Evolutionary conservation across 768 basidiomycete genomes (phyloP).

Genomic region (Suillus americanus): DNA sequence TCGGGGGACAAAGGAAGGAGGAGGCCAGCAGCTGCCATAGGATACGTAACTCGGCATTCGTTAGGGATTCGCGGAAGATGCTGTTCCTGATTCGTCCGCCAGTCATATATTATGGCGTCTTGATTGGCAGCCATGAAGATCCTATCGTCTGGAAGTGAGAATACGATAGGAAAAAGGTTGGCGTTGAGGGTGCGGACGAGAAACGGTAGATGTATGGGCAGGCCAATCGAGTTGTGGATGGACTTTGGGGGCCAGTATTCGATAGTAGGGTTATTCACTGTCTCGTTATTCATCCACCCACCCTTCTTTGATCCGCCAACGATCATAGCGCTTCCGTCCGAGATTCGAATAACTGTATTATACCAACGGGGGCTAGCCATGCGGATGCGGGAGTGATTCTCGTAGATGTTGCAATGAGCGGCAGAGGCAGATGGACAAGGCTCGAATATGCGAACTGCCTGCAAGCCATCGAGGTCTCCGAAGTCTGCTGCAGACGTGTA

Average conservation of each 20-base stretch:
- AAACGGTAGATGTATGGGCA: constrained; percentile 64
- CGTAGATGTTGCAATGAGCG: constrained; percentile 59
- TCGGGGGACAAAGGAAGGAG: constrained; percentile 68
- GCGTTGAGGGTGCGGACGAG: constrained; percentile 71
- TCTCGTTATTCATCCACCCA: constrained; percentile 84
- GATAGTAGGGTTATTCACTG: constrained; percentile 77
- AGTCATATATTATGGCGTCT: constrained; percentile 80
- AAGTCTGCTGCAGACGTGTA: constrained; percentile 71
- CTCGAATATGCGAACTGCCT: constrained; percentile 69
- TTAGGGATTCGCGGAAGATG: constrained; percentile 71
- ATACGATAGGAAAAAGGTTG: constrained; percentile 81
- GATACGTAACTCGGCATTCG: constrained; percentile 78
- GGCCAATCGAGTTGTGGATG: constrained; percentile 63
- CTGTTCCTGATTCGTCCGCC: constrained; percentile 60
- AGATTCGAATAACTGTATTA: constrained; percentile 64
- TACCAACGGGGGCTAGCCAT: constrained; percentile 86
- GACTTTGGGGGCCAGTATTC: constrained; percentile 84
- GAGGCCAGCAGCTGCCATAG: constrained; percentile 75
- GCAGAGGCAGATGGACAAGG: constrained; percentile 56
- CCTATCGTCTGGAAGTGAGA: constrained; percentile 65
- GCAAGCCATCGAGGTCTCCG: constrained; percentile 72
- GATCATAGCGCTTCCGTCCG: constrained; percentile 82
- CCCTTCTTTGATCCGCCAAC: constrained; percentile 80
- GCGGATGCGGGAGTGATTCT: constrained; percentile 60
- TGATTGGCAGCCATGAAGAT: constrained; percentile 78